Percentiles rank a stretch among this genome's conserved stretches.
phyloP scores from a whole-genome alignment of 2,329 filamentous ascomycete species.

The Alternaria sp. region DNA sequence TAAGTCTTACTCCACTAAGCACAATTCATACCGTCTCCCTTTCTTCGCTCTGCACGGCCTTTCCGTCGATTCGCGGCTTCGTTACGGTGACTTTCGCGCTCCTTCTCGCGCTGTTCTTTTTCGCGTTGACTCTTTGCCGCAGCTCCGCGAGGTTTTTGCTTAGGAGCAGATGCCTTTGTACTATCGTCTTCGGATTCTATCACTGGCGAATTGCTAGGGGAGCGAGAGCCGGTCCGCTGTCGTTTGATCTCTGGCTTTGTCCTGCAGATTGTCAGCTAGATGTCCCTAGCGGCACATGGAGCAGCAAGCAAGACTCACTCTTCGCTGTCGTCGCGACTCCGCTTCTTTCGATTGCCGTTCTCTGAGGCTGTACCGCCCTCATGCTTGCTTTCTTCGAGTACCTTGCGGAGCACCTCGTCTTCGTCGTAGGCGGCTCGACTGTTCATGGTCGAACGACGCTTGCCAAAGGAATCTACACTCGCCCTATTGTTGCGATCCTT shows the following conservation, averaged over 20 bases:
- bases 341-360: constrained; percentile 71
- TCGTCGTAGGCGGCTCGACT: constrained; percentile 96
- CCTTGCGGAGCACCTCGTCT: constrained; percentile 84
- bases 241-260: constrained; percentile 76
- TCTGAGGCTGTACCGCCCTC: constrained; percentile 67
- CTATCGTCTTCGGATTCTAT: constrained; percentile 76
- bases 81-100: constrained; percentile 73
- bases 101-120: constrained; percentile 67
- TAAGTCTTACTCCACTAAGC: constrained; percentile 19
- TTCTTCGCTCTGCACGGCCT: constrained; percentile 78
- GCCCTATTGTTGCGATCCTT: constrained; percentile 61
- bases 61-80: constrained; percentile 83
- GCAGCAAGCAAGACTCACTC: constrained; percentile 69
- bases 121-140: constrained; percentile 60
- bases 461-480: constrained; percentile 68
- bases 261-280: constrained; percentile 56
- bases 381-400: constrained; percentile 94
- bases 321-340: constrained; percentile 88
- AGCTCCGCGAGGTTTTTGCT: constrained; percentile 55
- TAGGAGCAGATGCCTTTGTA: constrained; percentile 51
- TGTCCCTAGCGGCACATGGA: background rate
- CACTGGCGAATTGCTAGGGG: constrained; percentile 55
- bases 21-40: constrained; percentile 72
- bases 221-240: constrained; percentile 71
- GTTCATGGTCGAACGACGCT: constrained; percentile 95